Conservation (phyloP, 768 basidiomycete genomes). For the Leucosporidium scottii region DNA sequence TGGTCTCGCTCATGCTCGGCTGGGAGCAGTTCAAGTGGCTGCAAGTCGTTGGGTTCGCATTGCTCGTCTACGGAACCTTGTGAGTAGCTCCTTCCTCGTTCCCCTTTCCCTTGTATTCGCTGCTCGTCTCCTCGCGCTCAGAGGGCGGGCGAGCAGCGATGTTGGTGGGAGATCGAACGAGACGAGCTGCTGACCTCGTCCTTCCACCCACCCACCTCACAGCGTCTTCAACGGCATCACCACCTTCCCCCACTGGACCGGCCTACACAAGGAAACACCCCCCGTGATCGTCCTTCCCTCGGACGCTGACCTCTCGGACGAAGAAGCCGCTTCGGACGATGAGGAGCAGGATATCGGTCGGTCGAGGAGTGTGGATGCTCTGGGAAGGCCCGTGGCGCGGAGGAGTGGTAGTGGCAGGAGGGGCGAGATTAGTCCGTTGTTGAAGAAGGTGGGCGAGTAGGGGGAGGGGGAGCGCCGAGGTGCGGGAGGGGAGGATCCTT, state of each 20-base stretch:
- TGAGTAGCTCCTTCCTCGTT: slow-evolving; percentile 10
- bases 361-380: not conserved
- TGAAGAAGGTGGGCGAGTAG: slow-evolving; percentile 7
- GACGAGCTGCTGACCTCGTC: not conserved
- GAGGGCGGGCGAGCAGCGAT: no score
- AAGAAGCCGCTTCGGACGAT: not conserved
- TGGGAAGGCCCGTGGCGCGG: not conserved
- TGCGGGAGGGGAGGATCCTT: not conserved
- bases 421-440: slow-evolving; percentile 6
- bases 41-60: slow-evolving; percentile 67
- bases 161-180: not conserved
- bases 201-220: not conserved
- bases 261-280: not conserved
- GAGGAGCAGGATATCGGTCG: slow-evolving; percentile 1
- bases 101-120: not conserved
- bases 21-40: slow-evolving; percentile 35
- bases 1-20: slow-evolving; percentile 36
- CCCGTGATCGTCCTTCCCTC: no score
- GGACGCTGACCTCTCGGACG: not conserved
- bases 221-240: slow-evolving; percentile 36
- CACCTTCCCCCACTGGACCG: slow-evolving; percentile 29
- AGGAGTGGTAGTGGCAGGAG: slow-evolving; percentile 1
- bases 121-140: no score
- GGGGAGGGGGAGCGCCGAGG: no score
- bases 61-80: slow-evolving; percentile 81